phyloP scores from a whole-genome alignment of 148 eudicot species.

The Rhododendron vialii region DNA sequence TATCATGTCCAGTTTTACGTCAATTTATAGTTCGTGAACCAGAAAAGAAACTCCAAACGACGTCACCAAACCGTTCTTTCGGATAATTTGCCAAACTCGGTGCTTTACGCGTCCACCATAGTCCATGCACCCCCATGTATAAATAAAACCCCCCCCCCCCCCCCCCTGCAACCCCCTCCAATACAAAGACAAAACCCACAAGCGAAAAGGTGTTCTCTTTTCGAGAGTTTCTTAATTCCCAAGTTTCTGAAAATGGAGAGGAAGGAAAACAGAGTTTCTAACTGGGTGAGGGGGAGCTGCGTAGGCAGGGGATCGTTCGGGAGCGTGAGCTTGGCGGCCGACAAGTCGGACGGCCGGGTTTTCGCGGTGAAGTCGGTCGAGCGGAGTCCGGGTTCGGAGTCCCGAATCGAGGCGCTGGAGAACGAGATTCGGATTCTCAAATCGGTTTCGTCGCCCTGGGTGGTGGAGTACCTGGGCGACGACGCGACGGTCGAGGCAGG shows the following conservation, averaged over 20 bases:
- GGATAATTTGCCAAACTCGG: conserved; percentile 43
- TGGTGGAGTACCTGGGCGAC: conserved; percentile 50
- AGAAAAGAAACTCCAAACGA: not conserved
- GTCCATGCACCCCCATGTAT: conserved; percentile 10
- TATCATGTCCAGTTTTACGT: not conserved
- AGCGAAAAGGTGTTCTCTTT: conserved; percentile 17
- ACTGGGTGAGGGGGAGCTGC: conserved; percentile 39
- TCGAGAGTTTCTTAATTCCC: conserved; percentile 31
- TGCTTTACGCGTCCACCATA: not conserved
- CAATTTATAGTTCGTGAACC: conserved; percentile 15
- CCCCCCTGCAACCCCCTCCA: not conserved
- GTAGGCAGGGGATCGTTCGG: conserved; percentile 75
- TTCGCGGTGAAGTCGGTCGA: conserved; percentile 75
- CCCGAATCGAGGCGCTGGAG: conserved; percentile 40
- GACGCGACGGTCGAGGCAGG: conserved; percentile 37
- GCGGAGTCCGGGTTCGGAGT: conserved; percentile 1
- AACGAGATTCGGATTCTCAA: conserved; percentile 55
- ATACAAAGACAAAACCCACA: not conserved
- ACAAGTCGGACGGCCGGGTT: conserved; percentile 25
- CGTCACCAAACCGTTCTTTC: conserved; percentile 15
- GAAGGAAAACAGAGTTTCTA: not conserved
- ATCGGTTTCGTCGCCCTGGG: conserved; percentile 51
- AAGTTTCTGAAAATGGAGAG: conserved; percentile 9
- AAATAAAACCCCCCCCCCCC: not conserved
- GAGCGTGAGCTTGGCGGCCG: conserved; percentile 40